Conservation (phyloP, 1,284 basidiomycete species). For the Taiwanofungus camphoratus region DNA sequence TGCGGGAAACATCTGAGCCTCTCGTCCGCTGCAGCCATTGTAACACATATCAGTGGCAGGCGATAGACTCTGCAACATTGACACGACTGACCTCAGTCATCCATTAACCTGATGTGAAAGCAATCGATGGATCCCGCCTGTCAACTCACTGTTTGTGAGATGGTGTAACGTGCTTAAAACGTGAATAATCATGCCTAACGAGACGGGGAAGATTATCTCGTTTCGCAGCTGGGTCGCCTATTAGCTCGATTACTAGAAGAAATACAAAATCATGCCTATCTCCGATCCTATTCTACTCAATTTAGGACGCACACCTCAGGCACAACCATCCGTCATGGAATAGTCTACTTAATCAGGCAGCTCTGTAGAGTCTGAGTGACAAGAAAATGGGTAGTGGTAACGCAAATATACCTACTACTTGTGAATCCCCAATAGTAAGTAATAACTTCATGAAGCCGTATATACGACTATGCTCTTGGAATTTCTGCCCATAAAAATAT, state of each 20-base stretch:
- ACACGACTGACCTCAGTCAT: conserved; percentile 61
- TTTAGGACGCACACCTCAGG: conserved; percentile 37
- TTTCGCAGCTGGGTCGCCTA: conserved; percentile 58
- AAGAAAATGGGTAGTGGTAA: not conserved
- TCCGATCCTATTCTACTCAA: not conserved
- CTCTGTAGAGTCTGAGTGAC: conserved; percentile 32
- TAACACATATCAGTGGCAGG: not conserved
- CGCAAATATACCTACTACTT: conserved; percentile 40
- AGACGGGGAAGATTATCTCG: conserved; percentile 50
- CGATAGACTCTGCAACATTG: not conserved
- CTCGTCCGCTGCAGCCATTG: conserved; percentile 53
- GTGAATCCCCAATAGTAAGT: conserved; percentile 54
- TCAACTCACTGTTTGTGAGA: conserved; percentile 1
- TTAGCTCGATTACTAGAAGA: conserved; percentile 63
- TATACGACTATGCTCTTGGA: conserved; percentile 50
- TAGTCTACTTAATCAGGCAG: conserved; percentile 68
- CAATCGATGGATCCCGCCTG: conserved; percentile 55
- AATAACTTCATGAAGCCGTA: conserved; percentile 62
- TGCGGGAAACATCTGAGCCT: conserved; percentile 72
- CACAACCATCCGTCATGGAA: conserved; percentile 77
- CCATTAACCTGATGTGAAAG: conserved; percentile 79
- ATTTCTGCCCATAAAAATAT: conserved; percentile 57
- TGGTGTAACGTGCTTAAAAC: not conserved
- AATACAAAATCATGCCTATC: not conserved
- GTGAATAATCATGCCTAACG: conserved; percentile 41